Conservation (phyloP, 129 eudicot genomes). For the Centella asiatica region DNA sequence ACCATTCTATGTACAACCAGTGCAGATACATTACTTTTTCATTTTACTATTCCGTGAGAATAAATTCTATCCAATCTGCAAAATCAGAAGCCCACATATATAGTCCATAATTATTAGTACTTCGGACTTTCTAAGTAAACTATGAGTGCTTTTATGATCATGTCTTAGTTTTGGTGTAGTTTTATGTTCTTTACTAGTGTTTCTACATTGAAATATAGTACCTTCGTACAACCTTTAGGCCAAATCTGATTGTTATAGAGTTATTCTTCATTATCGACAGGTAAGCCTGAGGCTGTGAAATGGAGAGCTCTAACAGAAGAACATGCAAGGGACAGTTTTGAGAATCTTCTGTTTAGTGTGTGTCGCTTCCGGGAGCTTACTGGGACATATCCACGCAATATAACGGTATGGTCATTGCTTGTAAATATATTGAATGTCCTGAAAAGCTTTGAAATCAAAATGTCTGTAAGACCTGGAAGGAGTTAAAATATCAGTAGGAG, state of each 20-base stretch:
- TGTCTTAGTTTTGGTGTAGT: too few relatives aligned
- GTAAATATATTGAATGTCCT: background rate
- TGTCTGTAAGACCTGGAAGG: too few relatives aligned
- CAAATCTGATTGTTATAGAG: background rate
- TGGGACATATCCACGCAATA: slow-evolving; percentile 79
- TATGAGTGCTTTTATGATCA: background rate
- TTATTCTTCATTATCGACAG: slow-evolving; percentile 17
- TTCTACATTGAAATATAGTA: background rate
- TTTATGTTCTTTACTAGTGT: background rate
- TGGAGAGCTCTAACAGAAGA: slow-evolving; percentile 90
- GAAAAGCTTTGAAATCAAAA: background rate
- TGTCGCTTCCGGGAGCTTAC: slow-evolving; percentile 97
- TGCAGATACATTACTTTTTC: too few relatives aligned
- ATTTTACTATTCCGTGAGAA: too few relatives aligned
- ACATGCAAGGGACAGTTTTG: slow-evolving; percentile 93
- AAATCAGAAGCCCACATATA: background rate
- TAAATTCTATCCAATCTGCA: background rate
- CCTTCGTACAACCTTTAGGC: background rate
- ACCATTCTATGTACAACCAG: too few relatives aligned
- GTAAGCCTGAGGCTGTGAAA: slow-evolving; percentile 64
- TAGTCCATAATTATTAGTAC: background rate
- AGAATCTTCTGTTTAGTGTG: slow-evolving; percentile 86
- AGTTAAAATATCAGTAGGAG: too few relatives aligned
- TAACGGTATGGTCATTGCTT: slow-evolving; percentile 46
- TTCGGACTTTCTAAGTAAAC: background rate